Percentiles rank a stretch among this genome's conserved stretches.
Conservation (phyloP, 306 rosid species). For the Citrullus mucosospermus region DNA sequence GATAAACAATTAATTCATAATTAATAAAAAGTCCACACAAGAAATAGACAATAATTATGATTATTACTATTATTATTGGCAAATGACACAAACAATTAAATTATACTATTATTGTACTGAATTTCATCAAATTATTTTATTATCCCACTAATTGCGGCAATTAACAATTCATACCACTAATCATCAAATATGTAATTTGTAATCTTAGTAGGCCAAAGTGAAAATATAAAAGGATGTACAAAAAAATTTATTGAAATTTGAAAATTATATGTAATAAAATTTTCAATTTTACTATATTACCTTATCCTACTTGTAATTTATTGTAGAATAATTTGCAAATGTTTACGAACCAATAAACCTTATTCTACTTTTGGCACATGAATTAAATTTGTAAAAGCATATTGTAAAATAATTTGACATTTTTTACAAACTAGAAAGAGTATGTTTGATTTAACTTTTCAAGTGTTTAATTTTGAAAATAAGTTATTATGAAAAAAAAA, state of each 20-base stretch:
- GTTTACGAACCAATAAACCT: neutral
- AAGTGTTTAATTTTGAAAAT: too few relatives aligned
- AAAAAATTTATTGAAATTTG: too few relatives aligned
- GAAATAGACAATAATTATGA: too few relatives aligned
- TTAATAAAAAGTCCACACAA: too few relatives aligned
- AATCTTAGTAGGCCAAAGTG: neutral
- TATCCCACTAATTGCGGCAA: neutral
- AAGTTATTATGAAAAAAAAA: too few relatives aligned
- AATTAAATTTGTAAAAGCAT: too few relatives aligned
- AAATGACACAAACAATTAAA: neutral
- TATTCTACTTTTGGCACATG: too few relatives aligned
- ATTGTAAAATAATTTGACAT: too few relatives aligned
- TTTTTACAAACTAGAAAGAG: too few relatives aligned
- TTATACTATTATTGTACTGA: neutral
- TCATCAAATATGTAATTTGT: neutral
- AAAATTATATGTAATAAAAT: neutral
- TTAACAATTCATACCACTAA: neutral
- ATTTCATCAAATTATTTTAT: neutral
- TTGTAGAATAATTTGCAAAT: neutral
- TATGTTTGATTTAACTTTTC: too few relatives aligned
- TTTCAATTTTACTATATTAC: neutral
- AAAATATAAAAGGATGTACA: neutral
- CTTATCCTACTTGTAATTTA: neutral
- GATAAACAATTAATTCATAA: neutral
- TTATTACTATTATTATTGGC: too few relatives aligned